Percentiles rank a stretch among this genome's conserved stretches.
Evolutionary conservation across 2,329 filamentous ascomycete species (phyloP).

Genomic region (Penicillium sumatraense): DNA sequence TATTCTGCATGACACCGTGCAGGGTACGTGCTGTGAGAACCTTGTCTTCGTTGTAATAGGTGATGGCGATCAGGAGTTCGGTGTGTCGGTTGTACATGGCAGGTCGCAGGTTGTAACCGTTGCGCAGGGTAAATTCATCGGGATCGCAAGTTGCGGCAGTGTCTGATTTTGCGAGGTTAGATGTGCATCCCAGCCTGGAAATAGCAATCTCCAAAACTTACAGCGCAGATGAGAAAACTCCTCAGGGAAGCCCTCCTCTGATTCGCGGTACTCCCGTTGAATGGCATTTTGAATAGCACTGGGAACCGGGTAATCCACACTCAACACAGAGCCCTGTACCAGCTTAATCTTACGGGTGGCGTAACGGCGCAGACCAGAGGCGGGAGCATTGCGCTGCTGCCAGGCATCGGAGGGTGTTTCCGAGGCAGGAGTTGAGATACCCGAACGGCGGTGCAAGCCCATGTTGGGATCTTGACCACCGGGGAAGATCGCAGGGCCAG

Average conservation of each 20-base stretch:
- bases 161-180: constrained; percentile 53
- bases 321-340: constrained; percentile 92
- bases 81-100: constrained; percentile 99
- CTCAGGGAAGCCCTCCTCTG: constrained; percentile 81
- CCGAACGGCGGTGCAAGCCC: constrained; percentile 49
- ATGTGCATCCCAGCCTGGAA: background rate
- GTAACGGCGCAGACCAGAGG: constrained; percentile 73
- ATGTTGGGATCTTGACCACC: constrained; percentile 47
- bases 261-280: constrained; percentile 83
- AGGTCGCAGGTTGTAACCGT: constrained; percentile 95
- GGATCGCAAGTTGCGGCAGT: constrained; percentile 97
- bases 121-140: constrained; percentile 97
- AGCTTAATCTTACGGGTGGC: constrained; percentile 97
- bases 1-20: constrained; percentile 97
- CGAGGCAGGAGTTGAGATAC: constrained; percentile 60
- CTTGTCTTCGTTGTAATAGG: constrained; percentile 99
- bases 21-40: constrained; percentile 86
- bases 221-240: constrained; percentile 97
- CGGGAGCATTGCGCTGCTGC: constrained; percentile 75
- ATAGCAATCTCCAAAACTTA: constrained; percentile 39
- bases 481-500: constrained; percentile 63
- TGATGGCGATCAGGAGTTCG: constrained; percentile 94
- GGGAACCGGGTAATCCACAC: constrained; percentile 94
- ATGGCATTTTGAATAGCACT: constrained; percentile 97
- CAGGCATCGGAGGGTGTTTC: constrained; percentile 72